phyloP scores from a whole-genome alignment of 108 stramenopile genomes.

The Nitzschia sp. region DNA sequence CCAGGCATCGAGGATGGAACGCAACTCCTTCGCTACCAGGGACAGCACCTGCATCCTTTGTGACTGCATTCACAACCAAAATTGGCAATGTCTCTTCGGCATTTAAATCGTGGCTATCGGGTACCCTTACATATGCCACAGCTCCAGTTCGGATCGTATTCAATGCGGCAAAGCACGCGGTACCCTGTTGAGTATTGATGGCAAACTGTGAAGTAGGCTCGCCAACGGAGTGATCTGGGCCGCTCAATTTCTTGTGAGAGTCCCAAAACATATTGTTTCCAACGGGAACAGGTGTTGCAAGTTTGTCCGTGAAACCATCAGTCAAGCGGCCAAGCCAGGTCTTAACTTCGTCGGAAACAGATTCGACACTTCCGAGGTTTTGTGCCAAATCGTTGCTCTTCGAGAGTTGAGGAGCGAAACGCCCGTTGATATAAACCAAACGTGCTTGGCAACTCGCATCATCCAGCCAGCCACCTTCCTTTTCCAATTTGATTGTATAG shows the following conservation, averaged over 20 bases:
- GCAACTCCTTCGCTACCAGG: constrained; percentile 54
- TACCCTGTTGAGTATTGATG: constrained; percentile 91
- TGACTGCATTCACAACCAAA: constrained; percentile 76
- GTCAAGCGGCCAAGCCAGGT: constrained; percentile 70
- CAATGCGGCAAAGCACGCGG: constrained; percentile 87
- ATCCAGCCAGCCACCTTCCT: constrained; percentile 72
- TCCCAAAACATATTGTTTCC: constrained; percentile 52
- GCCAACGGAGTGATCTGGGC: constrained; percentile 81
- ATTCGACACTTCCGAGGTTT: constrained; percentile 47
- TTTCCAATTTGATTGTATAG: constrained; percentile 35
- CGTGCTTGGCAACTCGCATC: constrained; percentile 75
- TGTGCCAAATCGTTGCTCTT: constrained; percentile 55
- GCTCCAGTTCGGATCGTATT: constrained; percentile 80
- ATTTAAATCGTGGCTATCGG: constrained; percentile 17
- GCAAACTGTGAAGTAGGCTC: constrained; percentile 83
- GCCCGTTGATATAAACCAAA: constrained; percentile 85
- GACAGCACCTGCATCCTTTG: constrained; percentile 57
- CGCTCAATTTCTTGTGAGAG: constrained; percentile 68
- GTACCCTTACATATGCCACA: constrained; percentile 63
- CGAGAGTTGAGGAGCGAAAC: constrained; percentile 73
- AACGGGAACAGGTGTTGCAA: constrained; percentile 73
- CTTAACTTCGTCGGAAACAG: constrained; percentile 44
- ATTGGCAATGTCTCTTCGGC: constrained; percentile 54
- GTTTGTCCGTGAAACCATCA: constrained; percentile 88
- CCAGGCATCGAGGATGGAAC: constrained; percentile 75